phyloP scores from a whole-genome alignment of 768 basidiomycete genomes.

The Suillus americanus region DNA sequence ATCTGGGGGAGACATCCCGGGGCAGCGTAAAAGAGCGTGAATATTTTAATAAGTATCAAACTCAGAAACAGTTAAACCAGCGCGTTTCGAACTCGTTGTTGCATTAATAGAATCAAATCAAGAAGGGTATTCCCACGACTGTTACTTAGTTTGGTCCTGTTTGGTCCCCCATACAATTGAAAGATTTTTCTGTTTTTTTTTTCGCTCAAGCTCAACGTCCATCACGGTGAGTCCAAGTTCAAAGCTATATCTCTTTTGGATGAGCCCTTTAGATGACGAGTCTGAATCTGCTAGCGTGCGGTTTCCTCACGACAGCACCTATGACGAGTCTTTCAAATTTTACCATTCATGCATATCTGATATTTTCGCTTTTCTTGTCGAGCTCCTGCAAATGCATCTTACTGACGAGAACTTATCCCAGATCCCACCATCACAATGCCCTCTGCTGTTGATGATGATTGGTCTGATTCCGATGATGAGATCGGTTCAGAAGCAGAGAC shows the following conservation, averaged over 20 bases:
- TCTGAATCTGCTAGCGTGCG: constrained; percentile 63
- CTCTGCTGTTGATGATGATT: constrained; percentile 51
- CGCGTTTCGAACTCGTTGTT: background rate
- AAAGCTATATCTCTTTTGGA: constrained; percentile 28
- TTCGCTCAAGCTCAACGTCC: constrained; percentile 8
- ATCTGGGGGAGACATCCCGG: constrained; percentile 61
- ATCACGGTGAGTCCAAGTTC: constrained; percentile 21
- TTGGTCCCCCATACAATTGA: constrained; percentile 8
- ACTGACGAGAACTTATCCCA: constrained; percentile 14
- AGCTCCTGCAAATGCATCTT: background rate
- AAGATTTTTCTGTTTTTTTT: constrained; percentile 18
- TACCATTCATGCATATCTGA: constrained; percentile 98
- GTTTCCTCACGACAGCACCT: constrained; percentile 54
- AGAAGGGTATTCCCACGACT: constrained; percentile 21
- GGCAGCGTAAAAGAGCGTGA: constrained; percentile 5
- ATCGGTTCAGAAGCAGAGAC: constrained; percentile 58
- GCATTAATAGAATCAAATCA: constrained; percentile 10
- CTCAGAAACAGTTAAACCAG: background rate
- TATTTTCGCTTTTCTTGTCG: constrained; percentile 2
- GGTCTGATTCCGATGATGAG: constrained; percentile 83
- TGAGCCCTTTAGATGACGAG: constrained; percentile 73
- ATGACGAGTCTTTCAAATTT: constrained; percentile 64
- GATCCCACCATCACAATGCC: constrained; percentile 36
- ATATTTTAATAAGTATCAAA: constrained; percentile 1
- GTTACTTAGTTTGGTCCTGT: background rate